Percentiles rank a stretch among this genome's conserved stretches.
These are phyloP conservation scores for Paracoccidioides brasiliensis DNA, from an alignment of 2,329 filamentous ascomycete species.

Conservation along the genomic window DNA sequence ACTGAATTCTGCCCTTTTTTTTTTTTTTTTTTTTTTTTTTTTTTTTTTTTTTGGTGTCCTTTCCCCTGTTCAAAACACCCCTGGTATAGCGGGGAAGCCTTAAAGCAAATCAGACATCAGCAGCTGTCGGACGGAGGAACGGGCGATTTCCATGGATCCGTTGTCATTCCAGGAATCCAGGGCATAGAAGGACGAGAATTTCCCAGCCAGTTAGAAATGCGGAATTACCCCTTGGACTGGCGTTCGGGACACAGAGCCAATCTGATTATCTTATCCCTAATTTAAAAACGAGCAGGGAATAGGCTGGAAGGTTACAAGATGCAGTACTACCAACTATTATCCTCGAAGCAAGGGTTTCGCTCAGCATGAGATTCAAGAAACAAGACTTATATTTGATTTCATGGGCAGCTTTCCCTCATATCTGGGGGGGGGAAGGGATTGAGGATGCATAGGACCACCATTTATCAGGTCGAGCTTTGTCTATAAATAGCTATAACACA, in stretches of 20 bases:
- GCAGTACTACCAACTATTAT: neutral
- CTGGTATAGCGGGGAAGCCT: neutral
- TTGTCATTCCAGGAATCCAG: neutral
- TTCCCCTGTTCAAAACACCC: neutral
- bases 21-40: neutral
- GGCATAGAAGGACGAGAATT: neutral
- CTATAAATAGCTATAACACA: too few species aligned
- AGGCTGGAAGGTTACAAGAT: neutral
- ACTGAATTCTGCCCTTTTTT: neutral
- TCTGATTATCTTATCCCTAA: neutral
- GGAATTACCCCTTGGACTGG: neutral
- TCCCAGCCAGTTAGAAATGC: neutral
- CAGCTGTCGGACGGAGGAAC: neutral
- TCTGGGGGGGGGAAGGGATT: too few species aligned
- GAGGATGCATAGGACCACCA: neutral
- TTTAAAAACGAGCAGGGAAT: neutral
- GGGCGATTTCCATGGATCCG: neutral
- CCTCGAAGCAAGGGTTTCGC: neutral
- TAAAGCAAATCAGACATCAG: neutral
- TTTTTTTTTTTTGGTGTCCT: neutral
- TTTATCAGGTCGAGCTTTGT: neutral
- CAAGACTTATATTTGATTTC: too few species aligned
- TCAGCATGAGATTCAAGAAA: too few species aligned
- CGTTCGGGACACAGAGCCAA: neutral
- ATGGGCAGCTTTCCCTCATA: too few species aligned